Percentiles rank a stretch among this genome's conserved stretches.
Conservation (phyloP, 2,329 filamentous ascomycete genomes). For the Epichloe typhina region DNA sequence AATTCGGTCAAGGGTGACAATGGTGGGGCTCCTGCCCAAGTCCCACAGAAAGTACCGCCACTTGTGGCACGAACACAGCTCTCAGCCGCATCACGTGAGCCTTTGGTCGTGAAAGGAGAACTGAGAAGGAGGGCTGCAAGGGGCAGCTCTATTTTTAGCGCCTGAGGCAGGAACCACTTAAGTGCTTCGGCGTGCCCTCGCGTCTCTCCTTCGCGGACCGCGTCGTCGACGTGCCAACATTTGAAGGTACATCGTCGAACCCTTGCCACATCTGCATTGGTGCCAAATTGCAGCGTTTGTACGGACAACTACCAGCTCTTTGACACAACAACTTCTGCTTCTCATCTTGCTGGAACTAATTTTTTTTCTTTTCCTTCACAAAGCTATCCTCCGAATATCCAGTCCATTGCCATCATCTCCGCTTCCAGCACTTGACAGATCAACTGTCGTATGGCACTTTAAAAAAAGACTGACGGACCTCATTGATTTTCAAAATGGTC, state of each 20-base stretch:
- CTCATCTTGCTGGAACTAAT: not conserved
- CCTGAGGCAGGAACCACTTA: constrained; percentile 24
- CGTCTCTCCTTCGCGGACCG: constrained; percentile 21
- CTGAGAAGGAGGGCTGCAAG: not conserved
- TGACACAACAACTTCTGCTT: not conserved
- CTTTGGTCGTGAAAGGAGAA: not conserved
- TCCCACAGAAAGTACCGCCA: not conserved
- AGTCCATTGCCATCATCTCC: not conserved
- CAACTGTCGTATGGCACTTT: not conserved
- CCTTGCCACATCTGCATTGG: constrained; percentile 7
- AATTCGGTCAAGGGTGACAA: not conserved
- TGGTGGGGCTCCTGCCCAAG: not conserved
- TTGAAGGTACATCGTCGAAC: constrained; percentile 13
- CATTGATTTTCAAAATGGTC: constrained; percentile 29
- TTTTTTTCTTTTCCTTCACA: not conserved
- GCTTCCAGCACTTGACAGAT: not conserved
- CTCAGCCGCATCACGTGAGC: constrained; percentile 17
- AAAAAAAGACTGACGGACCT: not conserved
- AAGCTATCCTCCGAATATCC: not conserved
- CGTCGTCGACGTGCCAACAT: constrained; percentile 24
- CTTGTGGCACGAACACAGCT: not conserved
- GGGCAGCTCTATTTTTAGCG: constrained; percentile 1
- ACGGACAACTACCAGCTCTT: not conserved
- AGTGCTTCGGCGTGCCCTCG: constrained; percentile 26
- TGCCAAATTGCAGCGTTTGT: not conserved